Conservation (phyloP, 257 asterid species). For the Cinchona pubescens region DNA sequence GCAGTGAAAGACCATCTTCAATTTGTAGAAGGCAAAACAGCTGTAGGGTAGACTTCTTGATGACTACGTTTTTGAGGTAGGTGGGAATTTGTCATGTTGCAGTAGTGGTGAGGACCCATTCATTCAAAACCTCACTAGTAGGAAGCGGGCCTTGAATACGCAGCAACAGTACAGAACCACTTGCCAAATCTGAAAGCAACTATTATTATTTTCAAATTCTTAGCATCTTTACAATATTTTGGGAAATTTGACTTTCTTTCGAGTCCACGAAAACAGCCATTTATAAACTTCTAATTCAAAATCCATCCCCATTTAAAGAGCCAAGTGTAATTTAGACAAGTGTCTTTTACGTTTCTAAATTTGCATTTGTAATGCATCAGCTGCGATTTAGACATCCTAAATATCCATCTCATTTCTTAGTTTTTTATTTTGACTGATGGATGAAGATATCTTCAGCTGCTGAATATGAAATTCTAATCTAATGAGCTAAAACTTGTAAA, state of each 20-base stretch:
- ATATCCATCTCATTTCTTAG: too few relatives aligned
- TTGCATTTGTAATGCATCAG: too few relatives aligned
- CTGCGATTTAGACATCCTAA: too few relatives aligned
- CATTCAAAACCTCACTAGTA: too few relatives aligned
- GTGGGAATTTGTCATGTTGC: not conserved
- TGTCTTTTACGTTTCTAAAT: too few relatives aligned
- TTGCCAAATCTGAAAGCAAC: not conserved
- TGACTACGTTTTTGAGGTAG: not conserved
- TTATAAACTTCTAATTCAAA: not conserved
- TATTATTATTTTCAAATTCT: not conserved
- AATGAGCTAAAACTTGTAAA: too few relatives aligned
- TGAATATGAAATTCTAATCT: too few relatives aligned
- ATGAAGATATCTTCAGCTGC: too few relatives aligned
- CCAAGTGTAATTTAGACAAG: too few relatives aligned
- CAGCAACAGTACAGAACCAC: not conserved
- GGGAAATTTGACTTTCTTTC: not conserved
- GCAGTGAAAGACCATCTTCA: not conserved
- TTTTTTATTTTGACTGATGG: too few relatives aligned
- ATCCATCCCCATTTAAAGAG: not conserved
- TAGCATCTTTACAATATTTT: not conserved
- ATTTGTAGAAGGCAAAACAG: not conserved
- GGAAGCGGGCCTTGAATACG: not conserved
- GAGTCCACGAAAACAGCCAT: not conserved
- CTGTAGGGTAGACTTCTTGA: not conserved
- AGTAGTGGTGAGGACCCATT: not conserved